Base-by-base conservation (phyloP, 495 filamentous ascomycete species). In the Hypoxylon crocopeplum region DNA sequence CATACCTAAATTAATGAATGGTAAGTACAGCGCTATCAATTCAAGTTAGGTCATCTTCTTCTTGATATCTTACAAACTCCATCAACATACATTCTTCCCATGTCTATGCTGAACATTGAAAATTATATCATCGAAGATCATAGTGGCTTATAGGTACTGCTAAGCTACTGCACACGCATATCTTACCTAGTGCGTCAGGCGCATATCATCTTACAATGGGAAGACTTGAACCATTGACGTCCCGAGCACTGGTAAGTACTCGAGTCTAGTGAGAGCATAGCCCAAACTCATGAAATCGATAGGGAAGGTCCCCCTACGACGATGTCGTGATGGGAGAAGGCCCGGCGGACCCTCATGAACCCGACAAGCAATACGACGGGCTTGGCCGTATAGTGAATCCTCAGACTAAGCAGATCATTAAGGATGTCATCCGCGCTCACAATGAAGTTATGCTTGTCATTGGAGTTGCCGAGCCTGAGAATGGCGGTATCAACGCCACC, bases 221-320 rank as follows among this genome's bases (percentile, higher is more conserved):
- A 2, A 69, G 75, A 46, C 67, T 79, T 27, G 79, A 75, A n/a
- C 78, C 80, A 27, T 53, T 82, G 48, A 79, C 76, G 5, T 80
- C 79, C 11, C 67, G 71, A 62, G 80, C 79, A 6, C 62, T 84
- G 56, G 81, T 83, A 72, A 63, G 79, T 48, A 21, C 10, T 11
- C 22, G n/a, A 10, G 20, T 39, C 41, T 37, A 2, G 49, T 37
- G n/a, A n/a, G n/a, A n/a, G n/a, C n/a, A n/a, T n/a, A n/a, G n/a
- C n/a, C n/a, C n/a, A n/a, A 40, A 39, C 54, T 68, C 1, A 64
- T 50, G 21, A 24, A 21, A 15, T 34, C 12, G 12, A 46, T 47
- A 88, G 88, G 88, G 88, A 51, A 82, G 88, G 11, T 90, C 87
- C 7, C 87, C 86, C 41, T 91, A 89, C 52, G 87, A 91, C 62